Conservation (phyloP, 805 yeast genomes). For the Jamesozyma hellenica region DNA sequence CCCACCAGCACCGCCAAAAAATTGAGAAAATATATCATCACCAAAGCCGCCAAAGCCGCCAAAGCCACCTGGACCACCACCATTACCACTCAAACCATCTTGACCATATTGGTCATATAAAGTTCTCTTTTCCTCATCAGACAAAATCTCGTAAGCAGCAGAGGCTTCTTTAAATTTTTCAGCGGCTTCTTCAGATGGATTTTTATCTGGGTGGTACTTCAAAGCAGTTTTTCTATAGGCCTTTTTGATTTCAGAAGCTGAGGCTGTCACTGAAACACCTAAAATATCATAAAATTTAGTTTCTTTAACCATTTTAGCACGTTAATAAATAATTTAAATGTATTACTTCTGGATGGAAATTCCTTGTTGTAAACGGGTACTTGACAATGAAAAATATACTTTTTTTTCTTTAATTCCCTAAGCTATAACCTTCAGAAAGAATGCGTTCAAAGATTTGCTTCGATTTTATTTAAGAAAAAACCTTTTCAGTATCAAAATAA, state of each 20-base stretch:
- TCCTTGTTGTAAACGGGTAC: no score
- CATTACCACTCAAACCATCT: constrained; percentile 81
- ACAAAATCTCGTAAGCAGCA: constrained; percentile 78
- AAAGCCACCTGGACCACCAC: constrained; percentile 58
- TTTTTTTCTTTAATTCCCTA: no score
- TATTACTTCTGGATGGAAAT: no score
- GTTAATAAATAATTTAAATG: constrained; percentile 7
- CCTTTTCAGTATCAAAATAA: no score
- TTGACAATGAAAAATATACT: no score
- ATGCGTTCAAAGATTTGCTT: no score
- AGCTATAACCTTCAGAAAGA: no score
- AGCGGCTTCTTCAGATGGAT: constrained; percentile 76
- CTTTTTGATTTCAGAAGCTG: constrained; percentile 64
- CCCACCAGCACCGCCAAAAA: constrained; percentile 67
- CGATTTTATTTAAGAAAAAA: no score
- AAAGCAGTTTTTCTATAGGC: constrained; percentile 76
- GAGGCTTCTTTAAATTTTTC: constrained; percentile 90
- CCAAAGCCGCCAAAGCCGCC: constrained; percentile 38
- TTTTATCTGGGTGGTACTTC: constrained; percentile 75
- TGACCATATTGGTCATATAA: constrained; percentile 84
- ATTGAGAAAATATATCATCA: constrained; percentile 46
- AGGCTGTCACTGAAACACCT: constrained; percentile 62
- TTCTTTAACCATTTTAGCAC: constrained; percentile 59
- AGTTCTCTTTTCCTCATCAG: constrained; percentile 82
- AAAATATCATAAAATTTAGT: constrained; percentile 66